Percentiles rank a stretch among this genome's conserved stretches.
Conservation (phyloP, 2,329 filamentous ascomycete species). For the Fusarium tanahbumbuense region DNA sequence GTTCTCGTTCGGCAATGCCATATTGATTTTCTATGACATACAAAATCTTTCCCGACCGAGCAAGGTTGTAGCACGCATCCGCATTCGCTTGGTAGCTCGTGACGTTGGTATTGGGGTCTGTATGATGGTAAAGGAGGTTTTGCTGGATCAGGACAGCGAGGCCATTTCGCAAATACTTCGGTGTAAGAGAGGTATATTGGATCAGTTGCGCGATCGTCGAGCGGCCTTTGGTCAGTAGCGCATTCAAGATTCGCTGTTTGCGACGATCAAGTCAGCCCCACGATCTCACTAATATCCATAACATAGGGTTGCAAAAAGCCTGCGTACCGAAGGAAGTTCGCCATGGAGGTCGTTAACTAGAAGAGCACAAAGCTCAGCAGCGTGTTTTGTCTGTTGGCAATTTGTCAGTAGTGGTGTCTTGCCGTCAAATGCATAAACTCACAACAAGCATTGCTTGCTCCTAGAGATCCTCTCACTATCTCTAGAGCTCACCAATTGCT, state of each 20-base stretch:
- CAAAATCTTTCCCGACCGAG: slow-evolving; percentile 84
- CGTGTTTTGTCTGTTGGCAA: slow-evolving; percentile 70
- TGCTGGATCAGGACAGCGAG: slow-evolving; percentile 89
- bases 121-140: slow-evolving; percentile 82
- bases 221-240: slow-evolving; percentile 82
- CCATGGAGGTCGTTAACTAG: slow-evolving; percentile 91
- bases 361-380: slow-evolving; percentile 89
- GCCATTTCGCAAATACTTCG: slow-evolving; percentile 82
- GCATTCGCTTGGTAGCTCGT: slow-evolving; percentile 89
- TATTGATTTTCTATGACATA: slow-evolving; percentile 79
- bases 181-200: slow-evolving; percentile 77
- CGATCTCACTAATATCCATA: slow-evolving; percentile 27
- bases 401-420: slow-evolving; percentile 41
- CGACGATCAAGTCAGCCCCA: slow-evolving; percentile 46
- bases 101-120: slow-evolving; percentile 68
- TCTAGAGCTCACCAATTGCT: slow-evolving; percentile 81
- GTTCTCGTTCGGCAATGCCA: slow-evolving; percentile 77
- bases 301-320: slow-evolving; percentile 21
- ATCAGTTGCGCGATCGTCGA: slow-evolving; percentile 76
- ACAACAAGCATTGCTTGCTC: slow-evolving; percentile 70
- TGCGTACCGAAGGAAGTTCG: slow-evolving; percentile 87
- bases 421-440: slow-evolving; percentile 50
- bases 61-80: slow-evolving; percentile 81
- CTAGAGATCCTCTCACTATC: slow-evolving; percentile 83
- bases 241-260: slow-evolving; percentile 82